Base-by-base conservation (phyloP, 441 rosid species). In the Jatropha multifida region DNA sequence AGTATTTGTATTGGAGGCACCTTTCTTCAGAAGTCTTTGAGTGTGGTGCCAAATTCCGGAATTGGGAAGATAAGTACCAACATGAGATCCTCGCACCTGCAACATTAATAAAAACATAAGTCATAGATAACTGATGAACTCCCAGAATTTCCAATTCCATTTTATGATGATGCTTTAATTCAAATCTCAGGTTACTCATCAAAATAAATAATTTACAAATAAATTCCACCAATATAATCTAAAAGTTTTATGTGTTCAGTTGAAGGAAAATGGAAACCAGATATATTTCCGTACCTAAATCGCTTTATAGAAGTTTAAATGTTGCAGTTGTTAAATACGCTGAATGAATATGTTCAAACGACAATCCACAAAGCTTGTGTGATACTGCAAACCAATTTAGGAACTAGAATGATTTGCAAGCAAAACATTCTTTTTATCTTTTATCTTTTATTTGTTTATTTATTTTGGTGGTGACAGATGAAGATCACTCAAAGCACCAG, bases 21-120 rank as follows among this genome's bases (percentile, higher is more conserved):
- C 90, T 81, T 86, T 96, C 89, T 82, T 91, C 60, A 96, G 86
- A 84, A 86, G 81, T 58, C 97, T 84, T 82, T 96, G 98, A 23
- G 99, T 96, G 69, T 94, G 96, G 84, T 88, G 88, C 99, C 98
- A 94, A 82, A 96, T 85, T 77, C 99, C 98, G 82, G 98, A 92
- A 75, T 84, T 91, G 56, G 97, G 96, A 79, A 91, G 98, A 85
- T 94, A 96, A 58, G 94, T 88, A 78, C 99, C 99, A 74, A 94
- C 93, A 86, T 94, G 94, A 86, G 94, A 91, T 79, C 98, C 99
- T 55, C 86, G 86, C 80, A 94, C 90, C 99, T 96, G 90, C 71
- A 81, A 63, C 54, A 83, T 68, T 44, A 78, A 74, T 37, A 44
- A 58, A 74, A 65, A 42, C 4, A 23, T 55, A 67, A 41, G 64